Evolutionary conservation across 495 filamentous ascomycete species (phyloP).

Genomic region (Podospora didyma): DNA sequence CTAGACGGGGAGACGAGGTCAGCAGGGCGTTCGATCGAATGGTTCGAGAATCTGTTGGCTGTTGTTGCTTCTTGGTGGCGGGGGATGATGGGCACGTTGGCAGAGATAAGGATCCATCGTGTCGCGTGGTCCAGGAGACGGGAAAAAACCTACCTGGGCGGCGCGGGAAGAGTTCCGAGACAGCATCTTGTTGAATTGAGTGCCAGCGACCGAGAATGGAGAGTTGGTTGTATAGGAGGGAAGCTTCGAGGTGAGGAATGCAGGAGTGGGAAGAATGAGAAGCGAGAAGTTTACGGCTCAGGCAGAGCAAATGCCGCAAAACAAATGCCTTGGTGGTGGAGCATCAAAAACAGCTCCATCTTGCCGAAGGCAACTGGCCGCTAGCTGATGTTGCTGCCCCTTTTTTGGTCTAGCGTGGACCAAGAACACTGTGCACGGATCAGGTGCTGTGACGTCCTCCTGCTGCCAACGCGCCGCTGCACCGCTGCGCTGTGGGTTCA

Average conservation of each 20-base stretch:
- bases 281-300: background rate
- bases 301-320: slow-evolving; percentile 32
- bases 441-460: slow-evolving; percentile 19
- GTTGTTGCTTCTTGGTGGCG: background rate
- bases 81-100: background rate
- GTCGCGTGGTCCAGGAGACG: background rate
- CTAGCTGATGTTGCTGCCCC: slow-evolving; percentile 1
- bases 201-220: slow-evolving; percentile 12
- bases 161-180: slow-evolving; percentile 54
- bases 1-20: slow-evolving; percentile 29
- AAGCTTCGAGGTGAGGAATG: slow-evolving; percentile 1
- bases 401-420: background rate
- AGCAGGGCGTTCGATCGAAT: slow-evolving; percentile 23
- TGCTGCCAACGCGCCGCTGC: too few relatives aligned
- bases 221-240: background rate
- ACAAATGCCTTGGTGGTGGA: slow-evolving; percentile 23
- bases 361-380: slow-evolving; percentile 14
- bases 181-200: slow-evolving; percentile 49
- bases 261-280: slow-evolving; percentile 11
- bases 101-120: background rate
- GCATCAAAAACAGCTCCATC: slow-evolving; percentile 17
- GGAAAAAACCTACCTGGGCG: slow-evolving; percentile 38
- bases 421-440: background rate
- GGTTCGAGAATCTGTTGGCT: background rate
- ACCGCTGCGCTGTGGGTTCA: too few relatives aligned